Evolutionary conservation across 176 grass and related monocot species (phyloP).

Genomic region (Miscanthus lutarioriparius): DNA sequence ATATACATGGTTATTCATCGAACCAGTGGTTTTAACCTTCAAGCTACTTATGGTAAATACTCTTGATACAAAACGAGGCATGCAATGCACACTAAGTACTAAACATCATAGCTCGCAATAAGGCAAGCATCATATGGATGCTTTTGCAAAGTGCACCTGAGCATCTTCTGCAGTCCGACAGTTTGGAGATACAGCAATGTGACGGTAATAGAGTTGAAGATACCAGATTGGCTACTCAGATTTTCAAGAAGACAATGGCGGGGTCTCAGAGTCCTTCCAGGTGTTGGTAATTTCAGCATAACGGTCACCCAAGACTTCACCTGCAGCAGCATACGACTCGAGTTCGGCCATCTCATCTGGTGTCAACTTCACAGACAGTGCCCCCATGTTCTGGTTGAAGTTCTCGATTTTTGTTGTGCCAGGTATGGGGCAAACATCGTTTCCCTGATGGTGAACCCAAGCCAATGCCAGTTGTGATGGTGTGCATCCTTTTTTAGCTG

Average conservation of each 20-base stretch:
- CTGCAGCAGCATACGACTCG: not conserved
- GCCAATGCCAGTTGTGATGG: conserved; percentile 35
- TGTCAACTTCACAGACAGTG: not conserved
- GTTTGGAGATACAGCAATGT: not conserved
- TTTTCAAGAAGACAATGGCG: not conserved
- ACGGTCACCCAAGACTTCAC: not conserved
- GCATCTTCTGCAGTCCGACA: not conserved
- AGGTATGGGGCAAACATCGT: conserved; percentile 60
- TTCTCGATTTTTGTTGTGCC: conserved; percentile 62
- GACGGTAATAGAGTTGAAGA: not conserved
- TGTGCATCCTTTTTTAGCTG: not conserved
- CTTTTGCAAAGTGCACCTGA: not conserved
- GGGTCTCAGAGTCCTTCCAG: not conserved
- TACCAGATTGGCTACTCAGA: not conserved
- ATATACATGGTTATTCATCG: not conserved
- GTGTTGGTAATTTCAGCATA: not conserved
- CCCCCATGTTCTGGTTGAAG: conserved; percentile 27
- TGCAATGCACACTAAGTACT: not conserved
- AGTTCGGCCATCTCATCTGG: not conserved
- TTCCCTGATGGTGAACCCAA: conserved; percentile 56
- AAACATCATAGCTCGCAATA: not conserved
- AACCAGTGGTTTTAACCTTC: no score
- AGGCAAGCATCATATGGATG: no score
- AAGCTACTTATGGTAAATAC: not conserved
- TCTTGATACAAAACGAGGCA: not conserved